Conservation (phyloP, 2,329 filamentous ascomycete genomes). For the Xylariaceae sp. region DNA sequence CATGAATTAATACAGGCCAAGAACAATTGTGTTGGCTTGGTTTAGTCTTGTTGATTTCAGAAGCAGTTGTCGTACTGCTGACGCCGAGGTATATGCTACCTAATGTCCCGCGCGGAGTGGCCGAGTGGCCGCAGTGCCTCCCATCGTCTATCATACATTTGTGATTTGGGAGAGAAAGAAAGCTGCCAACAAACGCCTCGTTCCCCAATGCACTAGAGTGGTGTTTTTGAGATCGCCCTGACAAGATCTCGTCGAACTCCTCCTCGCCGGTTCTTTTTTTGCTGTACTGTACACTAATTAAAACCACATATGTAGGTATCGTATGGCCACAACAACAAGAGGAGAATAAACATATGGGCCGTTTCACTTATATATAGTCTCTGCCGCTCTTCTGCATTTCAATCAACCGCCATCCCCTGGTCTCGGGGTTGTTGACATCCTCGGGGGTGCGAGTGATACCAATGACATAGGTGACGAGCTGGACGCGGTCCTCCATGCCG, state of each 20-base stretch:
- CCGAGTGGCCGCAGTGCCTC: conserved; percentile 18
- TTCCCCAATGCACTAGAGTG: conserved; percentile 29
- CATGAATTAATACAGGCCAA: background rate
- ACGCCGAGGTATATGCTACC: conserved; percentile 13
- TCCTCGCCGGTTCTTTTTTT: conserved; percentile 16
- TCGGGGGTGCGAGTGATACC: conserved; percentile 90
- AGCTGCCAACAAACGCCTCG: conserved; percentile 23
- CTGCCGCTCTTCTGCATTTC: conserved; percentile 97
- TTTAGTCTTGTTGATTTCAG: conserved; percentile 7
- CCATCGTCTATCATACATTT: conserved; percentile 31
- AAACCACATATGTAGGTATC: conserved; percentile 20
- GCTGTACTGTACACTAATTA: conserved; percentile 30
- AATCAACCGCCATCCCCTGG: conserved; percentile 92
- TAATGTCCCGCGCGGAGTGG: conserved; percentile 9
- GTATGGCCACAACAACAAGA: conserved; percentile 16
- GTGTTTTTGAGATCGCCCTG: conserved; percentile 26
- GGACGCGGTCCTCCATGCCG: conserved; percentile 98
- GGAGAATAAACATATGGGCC: conserved; percentile 5
- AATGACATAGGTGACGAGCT: conserved; percentile 96
- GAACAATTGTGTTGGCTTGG: background rate
- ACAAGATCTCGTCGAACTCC: conserved; percentile 13
- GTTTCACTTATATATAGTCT: conserved; percentile 59
- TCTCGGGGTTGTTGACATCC: conserved; percentile 95
- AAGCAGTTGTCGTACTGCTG: conserved; percentile 2
- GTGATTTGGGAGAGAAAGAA: conserved; percentile 16